Percentiles rank a stretch among this genome's conserved stretches.
phyloP scores from a whole-genome alignment of 192 early-diverging fungal genomes.

The Podila horticola region DNA sequence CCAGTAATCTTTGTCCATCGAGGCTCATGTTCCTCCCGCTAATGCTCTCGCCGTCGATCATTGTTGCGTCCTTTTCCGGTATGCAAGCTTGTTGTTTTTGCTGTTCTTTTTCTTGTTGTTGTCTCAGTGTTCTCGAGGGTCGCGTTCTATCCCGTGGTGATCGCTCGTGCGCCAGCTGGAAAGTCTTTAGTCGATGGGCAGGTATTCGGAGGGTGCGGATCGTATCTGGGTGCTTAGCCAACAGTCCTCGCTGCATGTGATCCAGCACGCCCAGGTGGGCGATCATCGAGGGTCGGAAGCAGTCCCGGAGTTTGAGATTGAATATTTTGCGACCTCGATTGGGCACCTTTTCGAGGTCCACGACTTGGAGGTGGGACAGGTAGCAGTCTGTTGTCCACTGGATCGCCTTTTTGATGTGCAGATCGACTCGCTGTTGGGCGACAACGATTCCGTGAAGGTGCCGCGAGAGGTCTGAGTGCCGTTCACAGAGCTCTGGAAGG shows the following conservation, averaged over 20 bases:
- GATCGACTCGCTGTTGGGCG: too few relatives aligned
- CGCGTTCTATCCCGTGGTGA: not conserved
- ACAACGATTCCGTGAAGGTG: too few relatives aligned
- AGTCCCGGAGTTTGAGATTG: not conserved
- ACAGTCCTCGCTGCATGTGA: not conserved
- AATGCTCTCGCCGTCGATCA: too few relatives aligned
- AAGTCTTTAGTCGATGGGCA: constrained; percentile 11
- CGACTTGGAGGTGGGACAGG: not conserved
- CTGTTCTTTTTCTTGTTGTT: not conserved
- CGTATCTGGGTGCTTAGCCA: not conserved
- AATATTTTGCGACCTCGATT: not conserved
- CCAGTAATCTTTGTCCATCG: not conserved
- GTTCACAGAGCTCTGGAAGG: not conserved
- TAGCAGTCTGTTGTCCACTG: constrained; percentile 1
- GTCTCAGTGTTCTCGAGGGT: not conserved
- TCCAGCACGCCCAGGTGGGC: not conserved
- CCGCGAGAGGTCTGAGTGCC: not conserved
- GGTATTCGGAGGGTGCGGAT: constrained; percentile 4
- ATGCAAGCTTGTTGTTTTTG: not conserved
- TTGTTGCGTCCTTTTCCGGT: too few relatives aligned
- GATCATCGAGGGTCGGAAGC: not conserved
- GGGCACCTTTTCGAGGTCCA: constrained; percentile 2
- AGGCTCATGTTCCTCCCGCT: too few relatives aligned
- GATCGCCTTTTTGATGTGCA: not conserved
- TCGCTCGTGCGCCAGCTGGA: not conserved